Conservation (phyloP, 139 green algal genomes). For the Volvox africanus region DNA sequence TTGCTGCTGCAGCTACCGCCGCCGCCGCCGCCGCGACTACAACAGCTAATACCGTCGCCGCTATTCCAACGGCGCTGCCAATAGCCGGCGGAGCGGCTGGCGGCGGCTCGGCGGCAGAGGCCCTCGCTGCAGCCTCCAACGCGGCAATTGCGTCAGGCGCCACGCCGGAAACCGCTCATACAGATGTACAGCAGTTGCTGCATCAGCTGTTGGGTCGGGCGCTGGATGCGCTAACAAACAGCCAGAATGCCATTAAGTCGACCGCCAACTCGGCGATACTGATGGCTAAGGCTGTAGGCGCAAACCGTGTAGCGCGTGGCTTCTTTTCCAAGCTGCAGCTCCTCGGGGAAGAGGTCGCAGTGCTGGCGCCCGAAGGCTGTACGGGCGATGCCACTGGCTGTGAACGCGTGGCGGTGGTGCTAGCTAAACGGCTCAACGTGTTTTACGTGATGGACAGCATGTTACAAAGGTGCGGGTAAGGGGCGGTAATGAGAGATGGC, state of each 20-base stretch:
- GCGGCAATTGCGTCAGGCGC: background rate
- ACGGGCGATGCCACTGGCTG: slow-evolving; percentile 1
- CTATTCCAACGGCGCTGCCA: background rate
- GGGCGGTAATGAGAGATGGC: no score
- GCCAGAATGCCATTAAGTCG: slow-evolving; percentile 19
- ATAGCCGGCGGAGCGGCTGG: background rate
- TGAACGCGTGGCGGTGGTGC: slow-evolving; percentile 6
- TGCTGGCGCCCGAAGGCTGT: slow-evolving; percentile 29
- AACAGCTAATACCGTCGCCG: background rate
- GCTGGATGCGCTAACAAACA: slow-evolving; percentile 24
- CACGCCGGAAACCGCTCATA: background rate
- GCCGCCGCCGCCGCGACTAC: background rate
- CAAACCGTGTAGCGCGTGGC: background rate
- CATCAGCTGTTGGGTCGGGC: background rate
- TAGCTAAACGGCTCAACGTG: slow-evolving; percentile 35
- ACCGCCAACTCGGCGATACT: background rate
- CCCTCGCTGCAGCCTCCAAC: background rate
- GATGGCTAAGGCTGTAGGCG: slow-evolving; percentile 36
- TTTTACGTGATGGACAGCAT: slow-evolving; percentile 44
- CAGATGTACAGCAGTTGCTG: slow-evolving; percentile 15
- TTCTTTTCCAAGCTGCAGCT: slow-evolving; percentile 15
- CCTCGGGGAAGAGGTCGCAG: slow-evolving; percentile 24
- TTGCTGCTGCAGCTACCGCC: background rate
- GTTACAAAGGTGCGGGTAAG: slow-evolving; percentile 11
- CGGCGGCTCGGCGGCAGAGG: background rate